Conservation (phyloP, 345 rosid species). For the Eucalyptus erythrocorys region DNA sequence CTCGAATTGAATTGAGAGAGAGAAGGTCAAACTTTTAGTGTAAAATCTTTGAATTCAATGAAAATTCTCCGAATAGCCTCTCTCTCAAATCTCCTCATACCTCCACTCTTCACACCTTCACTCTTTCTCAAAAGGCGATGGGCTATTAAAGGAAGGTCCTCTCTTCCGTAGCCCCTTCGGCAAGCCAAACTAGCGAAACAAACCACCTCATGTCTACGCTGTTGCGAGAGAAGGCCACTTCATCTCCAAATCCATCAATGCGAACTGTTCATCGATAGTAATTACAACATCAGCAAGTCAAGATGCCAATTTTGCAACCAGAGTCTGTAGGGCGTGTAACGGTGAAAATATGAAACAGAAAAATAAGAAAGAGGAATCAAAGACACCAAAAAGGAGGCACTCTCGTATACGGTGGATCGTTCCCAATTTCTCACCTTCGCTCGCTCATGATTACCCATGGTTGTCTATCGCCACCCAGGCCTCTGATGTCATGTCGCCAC, state of each 20-base stretch:
- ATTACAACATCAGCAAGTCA: neutral
- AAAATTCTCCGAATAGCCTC: neutral
- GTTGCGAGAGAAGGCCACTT: too few species aligned
- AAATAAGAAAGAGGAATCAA: neutral
- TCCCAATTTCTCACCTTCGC: neutral
- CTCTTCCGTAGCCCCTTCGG: rapidly evolving
- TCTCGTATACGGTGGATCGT: neutral
- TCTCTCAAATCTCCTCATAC: neutral
- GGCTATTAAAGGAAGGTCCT: neutral
- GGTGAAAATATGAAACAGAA: neutral
- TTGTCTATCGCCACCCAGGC: neutral
- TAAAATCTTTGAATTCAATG: neutral
- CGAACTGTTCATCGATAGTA: neutral
- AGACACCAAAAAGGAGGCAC: neutral
- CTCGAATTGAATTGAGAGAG: too few species aligned
- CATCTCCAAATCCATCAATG: neutral
- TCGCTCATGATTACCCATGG: neutral
- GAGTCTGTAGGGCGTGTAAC: neutral
- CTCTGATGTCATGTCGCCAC: neutral
- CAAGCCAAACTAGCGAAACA: neutral
- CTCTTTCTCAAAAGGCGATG: neutral
- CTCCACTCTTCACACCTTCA: neutral
- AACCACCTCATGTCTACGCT: neutral
- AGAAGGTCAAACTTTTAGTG: too few species aligned
- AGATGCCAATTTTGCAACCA: neutral